phyloP scores from a whole-genome alignment of 116 monocot genomes.

The Trichopus zeylanicus region DNA sequence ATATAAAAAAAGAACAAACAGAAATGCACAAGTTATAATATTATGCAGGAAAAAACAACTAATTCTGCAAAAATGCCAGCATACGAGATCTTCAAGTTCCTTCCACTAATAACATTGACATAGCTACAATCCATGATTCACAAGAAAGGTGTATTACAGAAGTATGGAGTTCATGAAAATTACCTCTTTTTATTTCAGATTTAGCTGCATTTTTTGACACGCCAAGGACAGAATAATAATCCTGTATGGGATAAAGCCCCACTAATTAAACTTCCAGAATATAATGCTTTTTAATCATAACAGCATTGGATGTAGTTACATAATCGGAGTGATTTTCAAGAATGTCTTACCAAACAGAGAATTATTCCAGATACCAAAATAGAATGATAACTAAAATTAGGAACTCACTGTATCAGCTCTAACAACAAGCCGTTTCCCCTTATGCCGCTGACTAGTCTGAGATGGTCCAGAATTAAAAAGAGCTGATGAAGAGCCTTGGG shows the following conservation, averaged over 20 bases:
- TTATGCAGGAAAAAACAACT: too few relatives aligned
- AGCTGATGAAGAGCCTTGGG: slow-evolving; percentile 17
- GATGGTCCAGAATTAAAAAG: slow-evolving; percentile 27
- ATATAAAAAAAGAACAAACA: too few relatives aligned
- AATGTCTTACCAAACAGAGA: too few relatives aligned
- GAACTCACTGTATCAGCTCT: slow-evolving; percentile 73
- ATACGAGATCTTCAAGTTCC: too few relatives aligned
- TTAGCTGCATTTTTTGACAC: slow-evolving; percentile 86
- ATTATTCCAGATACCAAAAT: too few relatives aligned
- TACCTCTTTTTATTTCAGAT: slow-evolving; percentile 94
- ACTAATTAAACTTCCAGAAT: neutral
- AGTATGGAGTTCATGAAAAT: slow-evolving; percentile 11
- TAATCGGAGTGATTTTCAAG: neutral
- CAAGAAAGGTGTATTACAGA: too few relatives aligned
- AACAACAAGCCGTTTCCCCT: slow-evolving; percentile 50
- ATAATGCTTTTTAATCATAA: neutral
- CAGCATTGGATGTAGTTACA: neutral
- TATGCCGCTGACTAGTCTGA: slow-evolving; percentile 19
- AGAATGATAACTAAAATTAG: neutral
- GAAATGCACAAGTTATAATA: too few relatives aligned
- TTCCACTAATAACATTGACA: too few relatives aligned
- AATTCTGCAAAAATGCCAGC: too few relatives aligned
- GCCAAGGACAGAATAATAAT: slow-evolving; percentile 86
- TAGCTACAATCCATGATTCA: too few relatives aligned
- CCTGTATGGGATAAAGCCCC: slow-evolving; percentile 31